Conservation (phyloP, 768 basidiomycete species). For the Suillus ampliporus region DNA sequence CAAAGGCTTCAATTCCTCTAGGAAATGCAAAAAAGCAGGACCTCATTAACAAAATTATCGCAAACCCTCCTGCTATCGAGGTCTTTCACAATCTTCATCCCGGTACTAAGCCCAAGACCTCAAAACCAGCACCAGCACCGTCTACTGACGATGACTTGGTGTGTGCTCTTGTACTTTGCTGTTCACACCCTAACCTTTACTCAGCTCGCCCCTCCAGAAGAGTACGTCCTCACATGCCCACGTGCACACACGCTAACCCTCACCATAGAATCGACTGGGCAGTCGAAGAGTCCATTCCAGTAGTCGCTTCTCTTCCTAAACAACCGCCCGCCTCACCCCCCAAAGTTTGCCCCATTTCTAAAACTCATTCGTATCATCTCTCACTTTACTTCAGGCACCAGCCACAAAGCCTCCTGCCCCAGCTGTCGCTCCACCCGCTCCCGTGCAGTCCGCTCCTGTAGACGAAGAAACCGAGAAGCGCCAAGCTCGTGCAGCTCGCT, state of each 20-base stretch:
- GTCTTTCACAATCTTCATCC: constrained; percentile 51
- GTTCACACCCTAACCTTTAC: constrained; percentile 10
- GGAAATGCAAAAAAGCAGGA: constrained; percentile 70
- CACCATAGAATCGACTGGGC: constrained; percentile 50
- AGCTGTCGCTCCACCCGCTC: not conserved
- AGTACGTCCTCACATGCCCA: constrained; percentile 25
- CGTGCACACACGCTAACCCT: constrained; percentile 15
- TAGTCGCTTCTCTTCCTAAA: constrained; percentile 15
- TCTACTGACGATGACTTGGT: constrained; percentile 37
- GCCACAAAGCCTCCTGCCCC: constrained; percentile 1
- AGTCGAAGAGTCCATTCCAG: constrained; percentile 32
- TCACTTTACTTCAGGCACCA: constrained; percentile 14
- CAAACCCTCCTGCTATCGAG: constrained; percentile 54
- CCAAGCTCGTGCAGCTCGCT: constrained; percentile 68
- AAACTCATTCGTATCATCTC: not conserved
- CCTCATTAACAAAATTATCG: constrained; percentile 66
- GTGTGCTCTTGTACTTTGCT: constrained; percentile 4
- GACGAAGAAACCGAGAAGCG: constrained; percentile 64
- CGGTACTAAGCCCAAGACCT: constrained; percentile 27
- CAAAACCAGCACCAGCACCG: constrained; percentile 20
- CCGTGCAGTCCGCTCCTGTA: constrained; percentile 9
- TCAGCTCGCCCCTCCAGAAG: constrained; percentile 39
- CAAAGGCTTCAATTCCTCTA: constrained; percentile 53
- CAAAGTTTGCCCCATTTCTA: not conserved
- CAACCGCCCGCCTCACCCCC: not conserved